Base-by-base conservation (phyloP, 257 asterid species). In the Rubia yunnanensis region DNA sequence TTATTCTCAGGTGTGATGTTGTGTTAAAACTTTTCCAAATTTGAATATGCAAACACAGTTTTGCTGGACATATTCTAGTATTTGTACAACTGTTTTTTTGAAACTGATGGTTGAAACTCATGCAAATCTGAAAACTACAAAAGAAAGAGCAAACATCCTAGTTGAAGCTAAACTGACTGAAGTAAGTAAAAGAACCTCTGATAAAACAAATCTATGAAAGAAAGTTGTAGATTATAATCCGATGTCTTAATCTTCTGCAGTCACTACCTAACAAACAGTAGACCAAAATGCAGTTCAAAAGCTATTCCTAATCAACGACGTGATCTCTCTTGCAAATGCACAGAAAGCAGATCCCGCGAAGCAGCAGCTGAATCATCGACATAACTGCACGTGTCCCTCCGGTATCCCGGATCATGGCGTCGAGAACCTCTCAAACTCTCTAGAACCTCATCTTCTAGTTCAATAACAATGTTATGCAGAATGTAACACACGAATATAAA, bases 401-500 rank as follows among this genome's bases (percentile, higher is more conserved):
- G 44, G 34, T 89, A 87, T 20, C 88, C 96, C 0, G 83, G 84
- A 71, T 89, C 96, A 34, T 89, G 92, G 1, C 68, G 58, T 11
- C 67, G 54, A 26, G 83, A 77, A 10, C 63, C 64, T 1, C 73
- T 72, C 60, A 70, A 26, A 36, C 76, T 84, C 5, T 86, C 83
- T 31, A 31, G n/a, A 6, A 22, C 81, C 22, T 77, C 80, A 15
- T 83, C 96, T 17, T 85, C 95, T 92, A 86, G 82, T 72, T 92
- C 97, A 11, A 89, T 82, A 7, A 83, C 72, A 38, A 92, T 89
- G 59, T 92, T 92, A 67, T 92, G 99, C 61, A 92, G 92, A 72
- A 89, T 84, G 77, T 97, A 92, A 69, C 97, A 89, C 2, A 83
- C 98, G 5, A 83, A 82, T 7, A 92, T 82, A 56, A 84, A 82